phyloP scores from a whole-genome alignment of 768 basidiomycete genomes.

The Suillus luteus region DNA sequence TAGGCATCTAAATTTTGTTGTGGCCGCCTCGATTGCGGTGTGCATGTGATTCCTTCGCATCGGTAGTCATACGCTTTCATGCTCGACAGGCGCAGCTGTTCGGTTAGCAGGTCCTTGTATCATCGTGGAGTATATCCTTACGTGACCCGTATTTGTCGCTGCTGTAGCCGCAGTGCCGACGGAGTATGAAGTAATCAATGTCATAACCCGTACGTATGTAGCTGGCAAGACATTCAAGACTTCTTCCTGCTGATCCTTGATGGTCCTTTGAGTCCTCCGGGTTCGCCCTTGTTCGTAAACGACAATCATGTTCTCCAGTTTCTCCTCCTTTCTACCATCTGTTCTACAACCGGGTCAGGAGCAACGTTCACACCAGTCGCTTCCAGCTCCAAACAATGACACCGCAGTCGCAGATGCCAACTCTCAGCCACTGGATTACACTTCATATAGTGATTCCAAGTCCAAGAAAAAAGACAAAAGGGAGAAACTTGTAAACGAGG shows the following conservation, averaged over 20 bases:
- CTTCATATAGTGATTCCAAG: conserved; percentile 31
- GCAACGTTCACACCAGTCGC: conserved; percentile 29
- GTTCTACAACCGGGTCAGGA: conserved; percentile 39
- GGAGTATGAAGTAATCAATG: conserved; percentile 2
- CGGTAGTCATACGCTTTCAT: not conserved
- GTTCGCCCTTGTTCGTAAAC: not conserved
- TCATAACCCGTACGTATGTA: not conserved
- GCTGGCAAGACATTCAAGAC: not conserved
- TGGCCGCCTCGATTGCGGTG: not conserved
- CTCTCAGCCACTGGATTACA: conserved; percentile 4
- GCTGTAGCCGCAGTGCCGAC: not conserved
- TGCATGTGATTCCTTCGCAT: not conserved
- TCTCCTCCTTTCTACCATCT: conserved; percentile 52
- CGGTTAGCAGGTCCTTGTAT: not conserved
- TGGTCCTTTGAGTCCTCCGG: conserved; percentile 9
- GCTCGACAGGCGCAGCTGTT: not conserved
- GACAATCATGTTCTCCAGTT: conserved; percentile 50
- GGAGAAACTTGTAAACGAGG: conserved; percentile 50
- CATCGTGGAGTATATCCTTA: not conserved
- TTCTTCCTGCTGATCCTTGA: conserved; percentile 3
- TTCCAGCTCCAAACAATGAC: conserved; percentile 17
- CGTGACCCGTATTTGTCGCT: not conserved
- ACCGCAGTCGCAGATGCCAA: conserved; percentile 14
- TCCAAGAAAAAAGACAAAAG: conserved; percentile 51
- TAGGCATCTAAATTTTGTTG: not conserved